Conservation (phyloP, 192 early-diverging fungal genomes). For the Umbelopsis vinacea region DNA sequence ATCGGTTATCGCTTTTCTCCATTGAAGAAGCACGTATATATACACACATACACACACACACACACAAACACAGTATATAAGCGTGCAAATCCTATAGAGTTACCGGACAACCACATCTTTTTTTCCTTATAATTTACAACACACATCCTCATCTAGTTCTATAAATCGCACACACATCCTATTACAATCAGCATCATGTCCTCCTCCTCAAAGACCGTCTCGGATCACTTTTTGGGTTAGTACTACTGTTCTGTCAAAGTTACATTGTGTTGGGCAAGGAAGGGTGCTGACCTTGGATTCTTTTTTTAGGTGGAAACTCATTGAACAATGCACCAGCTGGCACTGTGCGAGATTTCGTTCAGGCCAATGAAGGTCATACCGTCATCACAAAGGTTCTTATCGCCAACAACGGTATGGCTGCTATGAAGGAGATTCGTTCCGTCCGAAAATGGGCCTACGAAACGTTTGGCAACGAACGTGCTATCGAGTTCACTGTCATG, state of each 20-base stretch:
- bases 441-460: constrained; percentile 98
- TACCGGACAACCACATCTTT: neutral
- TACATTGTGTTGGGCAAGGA: neutral
- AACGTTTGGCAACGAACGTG: constrained; percentile 95
- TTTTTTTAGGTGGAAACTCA: constrained; percentile 68
- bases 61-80: neutral
- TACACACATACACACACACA: constrained; percentile 14
- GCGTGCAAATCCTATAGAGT: neutral
- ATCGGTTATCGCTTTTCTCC: constrained; percentile 14
- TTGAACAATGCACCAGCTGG: constrained; percentile 65
- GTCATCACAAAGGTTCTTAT: constrained; percentile 95
- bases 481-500: constrained; percentile 97
- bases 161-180: neutral
- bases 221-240: constrained; percentile 10
- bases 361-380: constrained; percentile 78
- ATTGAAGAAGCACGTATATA: constrained; percentile 9
- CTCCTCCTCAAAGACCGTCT: neutral
- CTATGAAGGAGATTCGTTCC: constrained; percentile 98
- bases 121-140: neutral
- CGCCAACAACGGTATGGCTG: constrained; percentile 99
- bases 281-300: neutral
- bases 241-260: neutral
- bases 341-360: constrained; percentile 76
- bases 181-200: neutral
- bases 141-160: neutral